These are phyloP conservation scores for Aspergillus saccharolyticus DNA, from an alignment of 495 filamentous ascomycete genomes.

Conservation along the genomic window DNA sequence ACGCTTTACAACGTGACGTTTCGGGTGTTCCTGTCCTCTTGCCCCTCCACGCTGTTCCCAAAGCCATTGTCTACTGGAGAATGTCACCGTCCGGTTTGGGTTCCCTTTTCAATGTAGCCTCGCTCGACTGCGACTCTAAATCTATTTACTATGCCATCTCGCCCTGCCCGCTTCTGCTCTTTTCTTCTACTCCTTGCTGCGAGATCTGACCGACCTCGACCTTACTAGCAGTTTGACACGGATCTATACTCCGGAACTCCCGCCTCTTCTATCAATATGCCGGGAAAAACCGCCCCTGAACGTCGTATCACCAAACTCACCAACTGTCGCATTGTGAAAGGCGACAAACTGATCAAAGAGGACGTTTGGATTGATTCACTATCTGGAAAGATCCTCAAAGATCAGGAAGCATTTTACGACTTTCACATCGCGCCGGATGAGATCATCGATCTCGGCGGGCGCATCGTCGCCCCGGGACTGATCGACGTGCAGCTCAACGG, in stretches of 20 bases:
- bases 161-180: not conserved
- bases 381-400: conserved; percentile 70
- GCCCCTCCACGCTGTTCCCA: not conserved
- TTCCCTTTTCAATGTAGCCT: not conserved
- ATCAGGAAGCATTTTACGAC: conserved; percentile 71
- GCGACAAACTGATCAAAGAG: conserved; percentile 56
- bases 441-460: conserved; percentile 67
- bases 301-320: conserved; percentile 72
- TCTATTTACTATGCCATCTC: not conserved
- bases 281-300: conserved; percentile 32
- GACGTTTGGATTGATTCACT: conserved; percentile 75
- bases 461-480: conserved; percentile 73
- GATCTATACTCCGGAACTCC: not conserved
- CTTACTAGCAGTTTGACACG: not conserved
- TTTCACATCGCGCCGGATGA: conserved; percentile 48
- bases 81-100: not conserved
- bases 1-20: not conserved
- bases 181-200: not conserved
- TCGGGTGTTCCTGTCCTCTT: not conserved
- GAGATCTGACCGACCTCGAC: not conserved
- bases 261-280: conserved; percentile 19
- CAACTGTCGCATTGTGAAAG: conserved; percentile 68
- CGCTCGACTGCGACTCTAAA: not conserved
- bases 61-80: not conserved
- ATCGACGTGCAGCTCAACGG: conserved; percentile 87